Evolutionary conservation across 1,139 yeast species (phyloP), one percentile per base, ranked within the genome.

Genomic region (Taphrina pruni): DNA sequence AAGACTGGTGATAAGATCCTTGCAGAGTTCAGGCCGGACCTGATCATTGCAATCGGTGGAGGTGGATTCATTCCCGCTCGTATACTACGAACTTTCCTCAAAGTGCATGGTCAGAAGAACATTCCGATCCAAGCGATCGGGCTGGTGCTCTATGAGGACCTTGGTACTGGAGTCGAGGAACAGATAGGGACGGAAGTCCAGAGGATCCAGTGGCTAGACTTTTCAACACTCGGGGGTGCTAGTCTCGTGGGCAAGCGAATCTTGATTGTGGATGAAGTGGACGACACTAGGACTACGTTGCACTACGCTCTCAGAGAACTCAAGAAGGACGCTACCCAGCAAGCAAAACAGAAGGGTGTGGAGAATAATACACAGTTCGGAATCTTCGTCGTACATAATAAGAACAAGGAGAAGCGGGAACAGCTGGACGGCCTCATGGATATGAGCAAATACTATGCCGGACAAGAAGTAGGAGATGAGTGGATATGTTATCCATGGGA

Each of bases 41-140:
- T 91, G 73, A 91, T 93, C 46, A 48, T 67, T 20, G 68, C 67
- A 36, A 67, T 57, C 35, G 64, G 89, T 76, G 97, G 97, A 72
- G 97, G 98, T 75, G 98, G 98, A 6, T 89, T 93, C 79, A 93
- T 93, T 72, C 98, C 98, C 20, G 97, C 98, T 39, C 86, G 98
- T 78, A 93, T 93, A 81, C 85, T 93, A 75, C 86, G 98, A 79
- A 88, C 97, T 0, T 93, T 93, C 80, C 82, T 93, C 76, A 92
- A 91, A 79, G 88, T 87, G 73, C 89, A 89, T 68, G 96, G 96
- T 70, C 85, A 89, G 73, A 92, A 94, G 75, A 92, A 91, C 78
- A 90, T 92, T 72, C 90, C 96, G 74, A 91, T 93, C 76, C 94
- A 90, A 87, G 97, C 98, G 69, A 90, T 93, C 76, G 95, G 95